Percentiles rank a stretch among this genome's conserved stretches.
phyloP scores from a whole-genome alignment of 352 stramenopile genomes.

The Phytophthora meadii region DNA sequence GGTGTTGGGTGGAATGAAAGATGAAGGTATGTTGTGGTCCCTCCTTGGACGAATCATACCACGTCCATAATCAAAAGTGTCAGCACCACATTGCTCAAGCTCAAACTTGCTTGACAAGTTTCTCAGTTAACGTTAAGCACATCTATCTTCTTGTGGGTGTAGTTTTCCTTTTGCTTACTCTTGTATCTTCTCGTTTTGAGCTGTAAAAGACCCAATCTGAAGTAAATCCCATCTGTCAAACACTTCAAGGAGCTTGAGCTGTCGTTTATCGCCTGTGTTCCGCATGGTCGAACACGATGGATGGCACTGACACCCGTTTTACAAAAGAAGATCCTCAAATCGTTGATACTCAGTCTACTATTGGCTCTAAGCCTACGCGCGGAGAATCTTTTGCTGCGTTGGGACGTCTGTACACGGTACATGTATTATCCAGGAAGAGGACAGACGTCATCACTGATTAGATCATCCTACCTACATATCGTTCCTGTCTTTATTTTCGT shows the following conservation, averaged over 20 bases:
- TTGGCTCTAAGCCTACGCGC: neutral
- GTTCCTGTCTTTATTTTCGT: too few relatives aligned
- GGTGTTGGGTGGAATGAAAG: neutral
- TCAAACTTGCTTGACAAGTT: too few relatives aligned
- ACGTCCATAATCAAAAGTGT: slow-evolving; percentile 15
- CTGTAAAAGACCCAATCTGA: slow-evolving; percentile 15
- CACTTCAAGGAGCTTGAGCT: slow-evolving; percentile 18
- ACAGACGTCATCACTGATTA: slow-evolving; percentile 10
- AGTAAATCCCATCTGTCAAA: slow-evolving; percentile 20
- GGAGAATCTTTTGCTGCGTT: neutral
- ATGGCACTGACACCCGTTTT: slow-evolving; percentile 16
- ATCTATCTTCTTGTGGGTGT: neutral
- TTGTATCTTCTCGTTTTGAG: slow-evolving; percentile 8
- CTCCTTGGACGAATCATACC: slow-evolving; percentile 23
- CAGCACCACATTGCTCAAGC: neutral
- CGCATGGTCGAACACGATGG: slow-evolving; percentile 17
- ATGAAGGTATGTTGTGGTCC: slow-evolving; percentile 8
- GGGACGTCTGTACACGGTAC: neutral
- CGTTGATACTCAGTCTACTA: neutral
- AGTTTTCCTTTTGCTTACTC: neutral
- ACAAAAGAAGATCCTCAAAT: slow-evolving; percentile 17
- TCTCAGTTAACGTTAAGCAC: too few relatives aligned
- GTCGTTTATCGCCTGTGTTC: slow-evolving; percentile 12
- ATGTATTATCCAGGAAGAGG: slow-evolving; percentile 8
- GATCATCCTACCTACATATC: too few relatives aligned